Conservation (phyloP, 768 basidiomycete genomes). For the Termitomyces sp. region DNA sequence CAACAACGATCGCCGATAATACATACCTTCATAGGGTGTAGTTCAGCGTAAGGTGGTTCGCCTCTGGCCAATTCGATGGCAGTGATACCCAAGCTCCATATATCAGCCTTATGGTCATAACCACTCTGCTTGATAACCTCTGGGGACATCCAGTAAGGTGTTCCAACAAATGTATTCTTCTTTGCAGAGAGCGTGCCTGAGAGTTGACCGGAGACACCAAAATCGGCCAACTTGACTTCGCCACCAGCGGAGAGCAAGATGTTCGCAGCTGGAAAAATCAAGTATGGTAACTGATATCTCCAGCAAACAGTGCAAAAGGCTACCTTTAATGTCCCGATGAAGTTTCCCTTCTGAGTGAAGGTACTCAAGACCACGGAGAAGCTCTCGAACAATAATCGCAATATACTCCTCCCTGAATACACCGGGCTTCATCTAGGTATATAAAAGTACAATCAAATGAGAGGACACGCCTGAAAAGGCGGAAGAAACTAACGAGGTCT, state of each 20-base stretch:
- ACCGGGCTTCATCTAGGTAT: conserved; percentile 87
- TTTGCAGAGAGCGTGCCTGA: conserved; percentile 89
- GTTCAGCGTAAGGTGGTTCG: conserved; percentile 95
- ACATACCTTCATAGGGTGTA: conserved; percentile 97
- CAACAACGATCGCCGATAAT: not conserved
- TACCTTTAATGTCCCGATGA: conserved; percentile 99
- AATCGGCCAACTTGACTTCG: conserved; percentile 97
- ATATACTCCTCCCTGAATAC: conserved; percentile 98
- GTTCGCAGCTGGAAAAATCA: conserved; percentile 67
- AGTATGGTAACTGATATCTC: not conserved
- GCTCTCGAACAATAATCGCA: conserved; percentile 91
- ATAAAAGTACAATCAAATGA: conserved; percentile 10
- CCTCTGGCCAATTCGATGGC: conserved; percentile 97
- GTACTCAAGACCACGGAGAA: conserved; percentile 90
- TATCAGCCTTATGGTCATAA: conserved; percentile 98
- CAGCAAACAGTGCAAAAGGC: conserved; percentile 5
- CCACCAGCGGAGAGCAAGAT: conserved; percentile 88
- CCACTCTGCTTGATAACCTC: conserved; percentile 99
- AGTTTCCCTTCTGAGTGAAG: conserved; percentile 94
- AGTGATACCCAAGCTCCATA: conserved; percentile 97
- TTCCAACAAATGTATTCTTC: conserved; percentile 98
- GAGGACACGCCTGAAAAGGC: conserved; percentile 7
- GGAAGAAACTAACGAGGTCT: conserved; percentile 63
- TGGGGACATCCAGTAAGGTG: conserved; percentile 99
- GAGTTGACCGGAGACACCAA: conserved; percentile 96